These are phyloP conservation scores for Diplosphaera chodatii DNA, from an alignment of 139 green algal genomes.

Conservation along the genomic window DNA sequence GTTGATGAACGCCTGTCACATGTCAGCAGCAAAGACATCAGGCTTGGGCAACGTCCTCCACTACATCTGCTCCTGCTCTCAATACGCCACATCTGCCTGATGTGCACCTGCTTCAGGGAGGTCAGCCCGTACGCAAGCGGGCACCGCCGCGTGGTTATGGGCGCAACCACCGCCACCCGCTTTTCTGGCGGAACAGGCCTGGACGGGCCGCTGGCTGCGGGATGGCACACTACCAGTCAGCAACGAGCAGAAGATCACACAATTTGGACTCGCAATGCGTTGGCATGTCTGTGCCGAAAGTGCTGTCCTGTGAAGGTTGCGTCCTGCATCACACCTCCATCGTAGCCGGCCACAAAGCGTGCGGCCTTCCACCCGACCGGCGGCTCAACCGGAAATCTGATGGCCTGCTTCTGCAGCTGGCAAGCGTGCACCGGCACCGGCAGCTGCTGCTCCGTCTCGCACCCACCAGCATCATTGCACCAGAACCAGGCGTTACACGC, in stretches of 20 bases:
- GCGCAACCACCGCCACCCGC: neutral
- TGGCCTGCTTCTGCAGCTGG: neutral
- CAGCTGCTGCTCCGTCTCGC: neutral
- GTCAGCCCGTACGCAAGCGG: neutral
- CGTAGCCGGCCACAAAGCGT: neutral
- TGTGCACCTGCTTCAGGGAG: neutral
- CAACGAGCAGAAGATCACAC: too few relatives aligned
- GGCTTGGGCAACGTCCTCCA: too few relatives aligned
- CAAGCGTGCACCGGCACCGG: neutral
- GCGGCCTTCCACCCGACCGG: neutral
- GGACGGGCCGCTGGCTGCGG: neutral
- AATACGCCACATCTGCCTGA: too few relatives aligned
- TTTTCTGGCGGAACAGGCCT: neutral
- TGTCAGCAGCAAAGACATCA: too few relatives aligned
- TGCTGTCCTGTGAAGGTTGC: too few relatives aligned
- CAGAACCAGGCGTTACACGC: neutral
- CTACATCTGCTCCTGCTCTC: too few relatives aligned
- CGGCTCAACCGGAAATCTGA: neutral
- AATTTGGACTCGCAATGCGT: too few relatives aligned
- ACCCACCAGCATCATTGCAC: neutral
- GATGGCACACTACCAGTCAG: too few relatives aligned
- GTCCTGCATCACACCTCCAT: neutral
- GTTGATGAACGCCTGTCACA: conserved; percentile 3
- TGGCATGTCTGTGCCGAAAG: too few relatives aligned
- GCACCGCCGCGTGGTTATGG: neutral